Percentiles rank a stretch among this genome's conserved stretches.
Evolutionary conservation across 225 moss, liverwort and hornwort species (phyloP).

Genomic region (Pseudisothecium myosuroides): DNA sequence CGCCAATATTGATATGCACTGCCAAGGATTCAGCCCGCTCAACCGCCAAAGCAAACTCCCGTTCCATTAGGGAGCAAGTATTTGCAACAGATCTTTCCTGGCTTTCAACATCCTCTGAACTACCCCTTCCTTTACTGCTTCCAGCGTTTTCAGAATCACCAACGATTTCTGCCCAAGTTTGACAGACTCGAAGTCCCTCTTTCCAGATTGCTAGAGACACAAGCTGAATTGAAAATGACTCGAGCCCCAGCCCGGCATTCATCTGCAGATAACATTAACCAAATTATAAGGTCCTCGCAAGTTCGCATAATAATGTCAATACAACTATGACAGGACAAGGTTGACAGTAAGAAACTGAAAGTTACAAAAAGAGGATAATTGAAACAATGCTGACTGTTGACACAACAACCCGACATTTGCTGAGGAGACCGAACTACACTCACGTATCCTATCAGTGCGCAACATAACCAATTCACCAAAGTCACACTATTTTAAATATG

Average conservation of each 20-base stretch:
- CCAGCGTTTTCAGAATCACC: constrained; percentile 28
- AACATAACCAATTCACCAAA: not conserved
- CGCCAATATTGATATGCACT: constrained; percentile 39
- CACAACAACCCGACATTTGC: not conserved
- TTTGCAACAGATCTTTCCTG: constrained; percentile 67
- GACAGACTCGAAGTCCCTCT: constrained; percentile 80
- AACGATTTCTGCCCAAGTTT: constrained; percentile 60
- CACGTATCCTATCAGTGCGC: not conserved
- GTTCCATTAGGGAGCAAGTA: constrained; percentile 77
- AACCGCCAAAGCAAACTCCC: constrained; percentile 87
- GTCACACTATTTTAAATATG: too few relatives aligned
- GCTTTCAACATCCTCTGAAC: constrained; percentile 38
- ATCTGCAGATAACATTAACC: constrained; percentile 38
- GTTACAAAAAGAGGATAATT: not conserved
- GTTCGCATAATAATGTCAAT: not conserved
- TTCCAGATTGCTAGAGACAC: constrained; percentile 95
- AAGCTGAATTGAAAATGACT: constrained; percentile 83
- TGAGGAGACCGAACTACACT: not conserved
- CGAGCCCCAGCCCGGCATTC: constrained; percentile 65
- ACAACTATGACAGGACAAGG: not conserved
- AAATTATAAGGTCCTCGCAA: not conserved
- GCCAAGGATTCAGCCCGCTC: constrained; percentile 88
- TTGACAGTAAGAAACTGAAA: not conserved
- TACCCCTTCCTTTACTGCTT: constrained; percentile 41
- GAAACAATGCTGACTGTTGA: not conserved